A percentile compares a stretch with the other conserved stretches of the same genome.
Conservation (phyloP, 352 stramenopile species). For the Pythium dissotocum region DNA sequence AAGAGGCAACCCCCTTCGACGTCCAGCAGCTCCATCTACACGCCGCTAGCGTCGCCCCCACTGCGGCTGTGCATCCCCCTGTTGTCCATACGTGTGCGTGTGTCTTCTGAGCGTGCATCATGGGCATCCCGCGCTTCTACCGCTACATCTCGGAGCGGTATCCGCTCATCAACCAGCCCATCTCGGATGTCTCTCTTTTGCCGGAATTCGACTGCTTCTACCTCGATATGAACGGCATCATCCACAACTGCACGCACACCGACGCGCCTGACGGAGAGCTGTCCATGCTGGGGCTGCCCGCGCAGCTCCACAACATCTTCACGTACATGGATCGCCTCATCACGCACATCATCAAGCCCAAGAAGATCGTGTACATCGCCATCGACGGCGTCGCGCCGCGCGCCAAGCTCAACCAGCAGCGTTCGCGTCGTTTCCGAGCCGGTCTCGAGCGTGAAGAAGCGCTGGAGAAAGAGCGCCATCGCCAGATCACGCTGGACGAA, state of each 20-base stretch:
- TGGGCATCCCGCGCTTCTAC: conserved; percentile 94
- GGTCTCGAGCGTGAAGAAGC: conserved; percentile 75
- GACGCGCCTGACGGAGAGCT: conserved; percentile 92
- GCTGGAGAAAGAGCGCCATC: conserved; percentile 64
- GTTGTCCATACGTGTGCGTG: not conserved
- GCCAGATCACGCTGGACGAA: conserved; percentile 75
- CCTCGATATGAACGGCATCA: conserved; percentile 99
- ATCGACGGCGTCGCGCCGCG: conserved; percentile 98
- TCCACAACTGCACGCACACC: conserved; percentile 98
- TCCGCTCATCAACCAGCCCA: conserved; percentile 98
- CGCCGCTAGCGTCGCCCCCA: not conserved
- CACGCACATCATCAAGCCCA: conserved; percentile 96
- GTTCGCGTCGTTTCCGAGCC: conserved; percentile 93
- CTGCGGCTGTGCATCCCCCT: not conserved
- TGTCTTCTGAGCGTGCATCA: conserved; percentile 25
- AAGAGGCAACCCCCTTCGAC: too few species aligned
- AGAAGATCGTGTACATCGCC: conserved; percentile 97
- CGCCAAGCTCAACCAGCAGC: conserved; percentile 99
- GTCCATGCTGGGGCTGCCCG: conserved; percentile 90
- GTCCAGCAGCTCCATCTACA: not conserved
- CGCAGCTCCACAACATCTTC: conserved; percentile 93
- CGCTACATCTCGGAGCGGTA: conserved; percentile 95
- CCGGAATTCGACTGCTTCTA: conserved; percentile 99
- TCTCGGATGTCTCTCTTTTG: conserved; percentile 95
- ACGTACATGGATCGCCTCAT: conserved; percentile 94